Base-by-base conservation (phyloP, 139 green algal genomes). In the Mychonastes homosphaera region DNA sequence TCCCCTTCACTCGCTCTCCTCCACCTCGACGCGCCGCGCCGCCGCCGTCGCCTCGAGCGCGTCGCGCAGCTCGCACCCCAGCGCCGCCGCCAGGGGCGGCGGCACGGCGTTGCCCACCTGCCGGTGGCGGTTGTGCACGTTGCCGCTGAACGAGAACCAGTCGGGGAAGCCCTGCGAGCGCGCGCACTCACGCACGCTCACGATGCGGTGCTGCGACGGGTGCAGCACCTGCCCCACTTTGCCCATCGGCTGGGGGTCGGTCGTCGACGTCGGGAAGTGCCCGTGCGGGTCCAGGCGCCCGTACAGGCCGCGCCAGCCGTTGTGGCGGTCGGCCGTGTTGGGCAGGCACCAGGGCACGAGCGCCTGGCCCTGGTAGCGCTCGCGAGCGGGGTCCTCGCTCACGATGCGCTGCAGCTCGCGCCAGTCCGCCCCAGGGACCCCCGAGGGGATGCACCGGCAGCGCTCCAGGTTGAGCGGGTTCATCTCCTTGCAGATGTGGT, bases 161-260 rank as follows among this genome's bases (percentile, higher is more conserved):
- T 96, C 88, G 1, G 87, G 87, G 74, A 95, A 95, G 38, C 87
- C 85, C 76, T 91, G 87, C 0, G 86, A 88, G n/a, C 90, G 69
- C 10, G 89, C 91, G 61, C 90, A 98, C 76, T 98, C 90, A 21
- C 90, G 70, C 40, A 98, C 90, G 2, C 70, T 85, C 34, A 98
- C 86, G 60, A 98, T 97, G 53, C 90, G 73, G 73, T 98, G 84
- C 80, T 98, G 90, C 8, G 83, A 67, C 2, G 89, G 89, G 72
- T 97, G 89, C 75, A 97, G 94, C 45, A 96, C 92, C 82, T 95
- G 90, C 16, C 89, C 89, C 53, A 90, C 80, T 74, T 97, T 97
- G 75, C 90, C 90, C 90, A 97, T 97, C 61, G 90, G 90, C 74
- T 97, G 85, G 6, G 90, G 90, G 74, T 97, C 90, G 19, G 90